Evolutionary conservation across 768 basidiomycete genomes (phyloP).

Genomic region (Leccinum rimulosum): DNA sequence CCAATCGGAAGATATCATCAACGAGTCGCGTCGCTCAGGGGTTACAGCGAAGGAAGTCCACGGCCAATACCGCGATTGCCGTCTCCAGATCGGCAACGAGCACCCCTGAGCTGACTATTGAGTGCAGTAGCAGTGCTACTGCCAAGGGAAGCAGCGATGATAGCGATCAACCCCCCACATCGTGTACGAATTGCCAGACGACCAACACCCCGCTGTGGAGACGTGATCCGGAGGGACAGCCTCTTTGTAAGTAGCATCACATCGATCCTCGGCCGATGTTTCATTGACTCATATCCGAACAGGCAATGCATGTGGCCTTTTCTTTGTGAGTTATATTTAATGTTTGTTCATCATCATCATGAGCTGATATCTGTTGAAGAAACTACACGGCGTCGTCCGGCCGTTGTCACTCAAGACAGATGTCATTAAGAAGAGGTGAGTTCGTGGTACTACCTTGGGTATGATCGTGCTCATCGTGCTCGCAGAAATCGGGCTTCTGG

Average conservation of each 20-base stretch:
- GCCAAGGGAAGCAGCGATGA: constrained; percentile 55
- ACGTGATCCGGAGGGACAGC: constrained; percentile 89
- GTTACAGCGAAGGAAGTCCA: constrained; percentile 51
- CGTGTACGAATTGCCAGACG: constrained; percentile 94
- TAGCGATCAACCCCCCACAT: constrained; percentile 69
- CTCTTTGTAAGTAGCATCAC: constrained; percentile 61
- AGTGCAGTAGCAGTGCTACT: constrained; percentile 28
- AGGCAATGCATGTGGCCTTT: constrained; percentile 92
- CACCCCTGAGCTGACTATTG: constrained; percentile 57
- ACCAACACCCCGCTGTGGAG: constrained; percentile 94
- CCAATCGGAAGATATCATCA: constrained; percentile 60
- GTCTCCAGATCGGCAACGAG: constrained; percentile 55
- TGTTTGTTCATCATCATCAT: background rate
- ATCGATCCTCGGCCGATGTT: constrained; percentile 9
- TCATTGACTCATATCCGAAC: constrained; percentile 13
- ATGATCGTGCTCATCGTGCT: background rate
- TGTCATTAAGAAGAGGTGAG: constrained; percentile 92
- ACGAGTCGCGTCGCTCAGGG: constrained; percentile 62
- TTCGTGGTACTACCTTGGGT: background rate
- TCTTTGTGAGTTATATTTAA: constrained; percentile 65
- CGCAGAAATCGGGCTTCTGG: constrained; percentile 79
- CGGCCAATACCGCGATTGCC: constrained; percentile 22
- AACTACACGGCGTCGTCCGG: constrained; percentile 93
- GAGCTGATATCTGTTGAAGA: constrained; percentile 46
- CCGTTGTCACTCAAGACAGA: constrained; percentile 96